Evolutionary conservation across 208 protist genomes (phyloP).

Genomic region (Trypanosoma cruzi): DNA sequence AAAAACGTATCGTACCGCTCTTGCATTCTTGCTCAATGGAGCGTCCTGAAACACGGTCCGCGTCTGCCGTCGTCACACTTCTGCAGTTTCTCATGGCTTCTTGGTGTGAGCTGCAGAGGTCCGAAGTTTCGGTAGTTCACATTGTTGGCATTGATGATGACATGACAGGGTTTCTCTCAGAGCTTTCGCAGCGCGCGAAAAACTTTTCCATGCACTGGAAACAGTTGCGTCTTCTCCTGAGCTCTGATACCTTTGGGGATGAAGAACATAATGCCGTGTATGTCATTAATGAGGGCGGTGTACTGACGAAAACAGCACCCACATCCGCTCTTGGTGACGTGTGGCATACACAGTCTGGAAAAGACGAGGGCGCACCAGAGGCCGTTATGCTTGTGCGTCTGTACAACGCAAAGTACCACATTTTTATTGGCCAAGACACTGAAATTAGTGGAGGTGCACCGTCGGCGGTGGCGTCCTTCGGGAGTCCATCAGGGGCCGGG

Average conservation of each 20-base stretch:
- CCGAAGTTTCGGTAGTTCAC: constrained; percentile 33
- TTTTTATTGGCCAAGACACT: constrained; percentile 23
- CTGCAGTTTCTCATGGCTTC: constrained; percentile 21
- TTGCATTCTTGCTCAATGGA: constrained; percentile 10
- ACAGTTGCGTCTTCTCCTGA: constrained; percentile 54
- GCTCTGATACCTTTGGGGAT: constrained; percentile 44
- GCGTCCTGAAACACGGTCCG: constrained; percentile 10
- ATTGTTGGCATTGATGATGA: constrained; percentile 35
- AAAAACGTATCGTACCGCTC: constrained; percentile 39
- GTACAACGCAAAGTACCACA: constrained; percentile 58
- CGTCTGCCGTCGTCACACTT: constrained; percentile 25
- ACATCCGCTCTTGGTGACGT: constrained; percentile 32
- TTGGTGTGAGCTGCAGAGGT: constrained; percentile 19
- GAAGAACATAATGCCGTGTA: constrained; percentile 61
- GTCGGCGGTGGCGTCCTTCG: constrained; percentile 44
- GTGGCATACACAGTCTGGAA: constrained; percentile 31
- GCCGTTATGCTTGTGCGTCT: constrained; percentile 32
- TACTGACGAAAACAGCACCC: constrained; percentile 8
- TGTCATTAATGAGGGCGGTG: constrained; percentile 31
- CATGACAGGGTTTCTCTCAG: constrained; percentile 19
- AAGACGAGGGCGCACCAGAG: neutral
- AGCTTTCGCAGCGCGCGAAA: constrained; percentile 1
- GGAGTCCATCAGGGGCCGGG: constrained; percentile 43
- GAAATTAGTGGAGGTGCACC: constrained; percentile 6
- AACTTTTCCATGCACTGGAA: constrained; percentile 8